phyloP scores from a whole-genome alignment of 495 filamentous ascomycete genomes.

The Hyphodiscus hymeniophilus region DNA sequence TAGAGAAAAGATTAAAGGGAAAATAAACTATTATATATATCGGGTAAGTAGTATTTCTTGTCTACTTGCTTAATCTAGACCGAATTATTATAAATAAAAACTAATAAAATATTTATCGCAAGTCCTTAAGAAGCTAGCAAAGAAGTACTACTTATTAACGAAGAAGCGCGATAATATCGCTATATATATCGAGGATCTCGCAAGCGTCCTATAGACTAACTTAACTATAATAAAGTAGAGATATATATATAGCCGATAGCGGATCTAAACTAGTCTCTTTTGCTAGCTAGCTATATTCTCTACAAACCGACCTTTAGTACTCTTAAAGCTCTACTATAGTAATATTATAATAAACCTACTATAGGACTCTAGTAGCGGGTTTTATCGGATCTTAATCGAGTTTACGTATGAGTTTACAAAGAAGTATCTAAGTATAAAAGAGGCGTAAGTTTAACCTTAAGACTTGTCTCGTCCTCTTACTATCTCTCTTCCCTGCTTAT shows the following conservation, averaged over 20 bases:
- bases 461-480: not conserved
- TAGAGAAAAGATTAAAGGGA: conserved; percentile 8
- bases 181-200: conserved; percentile 12
- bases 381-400: conserved; percentile 26
- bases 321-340: conserved; percentile 10
- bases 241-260: conserved; percentile 4
- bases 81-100: conserved; percentile 8
- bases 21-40: conserved; percentile 23
- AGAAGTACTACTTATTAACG: conserved; percentile 9
- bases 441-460: conserved; percentile 19
- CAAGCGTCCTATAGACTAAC: conserved; percentile 7
- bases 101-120: conserved; percentile 2
- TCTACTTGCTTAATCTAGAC: conserved; percentile 8
- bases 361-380: conserved; percentile 25
- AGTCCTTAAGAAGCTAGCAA: conserved; percentile 11
- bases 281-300: conserved; percentile 9
- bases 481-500: not conserved
- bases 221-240: conserved; percentile 10
- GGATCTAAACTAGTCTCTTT: conserved; percentile 7
- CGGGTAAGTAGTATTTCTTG: conserved; percentile 19
- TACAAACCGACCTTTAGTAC: conserved; percentile 6
- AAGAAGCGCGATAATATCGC: conserved; percentile 7
- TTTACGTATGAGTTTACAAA: conserved; percentile 30
- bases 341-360: conserved; percentile 25
- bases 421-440: conserved; percentile 27